phyloP scores from a whole-genome alignment of 371 early-diverging fungal genomes.

The Polyrhizophydium stewartii region DNA sequence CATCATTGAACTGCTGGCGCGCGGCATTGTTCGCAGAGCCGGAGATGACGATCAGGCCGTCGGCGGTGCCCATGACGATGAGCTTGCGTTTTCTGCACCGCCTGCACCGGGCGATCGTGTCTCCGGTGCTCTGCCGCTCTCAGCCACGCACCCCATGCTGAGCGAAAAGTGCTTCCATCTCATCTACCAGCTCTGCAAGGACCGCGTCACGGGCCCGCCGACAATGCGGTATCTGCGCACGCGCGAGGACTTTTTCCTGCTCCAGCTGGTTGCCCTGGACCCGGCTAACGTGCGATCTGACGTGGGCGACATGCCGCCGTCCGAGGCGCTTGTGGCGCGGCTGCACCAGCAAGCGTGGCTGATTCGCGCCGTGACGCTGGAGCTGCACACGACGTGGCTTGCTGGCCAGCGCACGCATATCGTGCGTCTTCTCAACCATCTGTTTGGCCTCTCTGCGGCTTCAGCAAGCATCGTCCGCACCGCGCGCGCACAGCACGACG shows the following conservation, averaged over 20 bases:
- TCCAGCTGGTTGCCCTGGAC: constrained; percentile 33
- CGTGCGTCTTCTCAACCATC: constrained; percentile 39
- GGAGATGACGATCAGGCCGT: neutral
- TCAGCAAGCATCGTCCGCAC: neutral
- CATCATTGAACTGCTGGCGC: constrained; percentile 58
- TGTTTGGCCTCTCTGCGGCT: constrained; percentile 1
- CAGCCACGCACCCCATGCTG: constrained; percentile 67
- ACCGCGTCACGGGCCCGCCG: constrained; percentile 58
- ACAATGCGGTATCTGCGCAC: constrained; percentile 80
- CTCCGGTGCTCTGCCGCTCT: constrained; percentile 40
- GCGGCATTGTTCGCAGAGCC: constrained; percentile 17
- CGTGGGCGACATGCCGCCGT: neutral
- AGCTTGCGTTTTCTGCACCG: neutral
- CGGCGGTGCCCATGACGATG: neutral
- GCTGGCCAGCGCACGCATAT: constrained; percentile 46
- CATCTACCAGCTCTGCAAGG: constrained; percentile 72
- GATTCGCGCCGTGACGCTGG: constrained; percentile 77
- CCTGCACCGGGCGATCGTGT: neutral
- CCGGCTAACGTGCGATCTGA: neutral
- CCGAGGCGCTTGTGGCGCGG: constrained; percentile 39
- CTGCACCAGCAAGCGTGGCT: constrained; percentile 89
- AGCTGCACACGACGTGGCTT: constrained; percentile 60
- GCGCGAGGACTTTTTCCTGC: constrained; percentile 63
- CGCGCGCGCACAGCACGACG: neutral
- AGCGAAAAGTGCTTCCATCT: constrained; percentile 84